Base-by-base conservation (phyloP, 2,329 filamentous ascomycete genomes). In the Pseudopithomyces maydicus region DNA sequence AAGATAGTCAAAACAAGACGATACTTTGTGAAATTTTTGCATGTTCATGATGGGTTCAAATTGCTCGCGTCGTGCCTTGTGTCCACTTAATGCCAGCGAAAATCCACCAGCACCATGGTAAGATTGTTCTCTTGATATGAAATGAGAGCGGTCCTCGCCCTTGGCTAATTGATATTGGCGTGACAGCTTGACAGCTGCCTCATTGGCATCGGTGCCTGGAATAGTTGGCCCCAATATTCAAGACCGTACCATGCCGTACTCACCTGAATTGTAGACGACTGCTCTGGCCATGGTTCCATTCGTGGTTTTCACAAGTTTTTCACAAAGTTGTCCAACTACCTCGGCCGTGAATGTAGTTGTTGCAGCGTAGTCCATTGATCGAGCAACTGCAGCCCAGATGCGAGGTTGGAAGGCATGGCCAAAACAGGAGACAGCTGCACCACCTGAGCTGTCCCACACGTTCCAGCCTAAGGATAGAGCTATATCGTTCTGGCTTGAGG, bases 41-140 rank as follows among this genome's bases (percentile, higher is more conserved):
- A 82, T 74, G 2, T 90, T 76, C 22, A 89, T 79, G 1, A 89
- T 78, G 2, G 81, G 80, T 63, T 87, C 83, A 65, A 88, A 92
- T 1, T 85, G 81, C 1, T 81, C 79, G 55, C 87, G 82, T 35
- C 90, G 81, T 5, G 79, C 78, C 3, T 81, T 74, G 69, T 91
- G 86, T 10, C 88, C 88, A 10, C 88, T 83, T 15, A 89, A 78
- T 0, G 84, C 83, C 52, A 92, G 79, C 1, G 89, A 81, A 0
- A 89, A 89, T 0, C 92, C 71, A 0, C 89, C 91, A 26, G 82
- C 86, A 6, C 90, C 90, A 64, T 92, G 90, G 65, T 90, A 92
- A 11, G 85, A 88, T 20, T 85, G 81, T 29, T 84, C 76, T 15
- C 89, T 82, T 6, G 86, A 80, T 63, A 92, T 89, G 74, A 89